phyloP scores from a whole-genome alignment of 2,329 filamentous ascomycete genomes.

The Rutstroemia sydowiana region DNA sequence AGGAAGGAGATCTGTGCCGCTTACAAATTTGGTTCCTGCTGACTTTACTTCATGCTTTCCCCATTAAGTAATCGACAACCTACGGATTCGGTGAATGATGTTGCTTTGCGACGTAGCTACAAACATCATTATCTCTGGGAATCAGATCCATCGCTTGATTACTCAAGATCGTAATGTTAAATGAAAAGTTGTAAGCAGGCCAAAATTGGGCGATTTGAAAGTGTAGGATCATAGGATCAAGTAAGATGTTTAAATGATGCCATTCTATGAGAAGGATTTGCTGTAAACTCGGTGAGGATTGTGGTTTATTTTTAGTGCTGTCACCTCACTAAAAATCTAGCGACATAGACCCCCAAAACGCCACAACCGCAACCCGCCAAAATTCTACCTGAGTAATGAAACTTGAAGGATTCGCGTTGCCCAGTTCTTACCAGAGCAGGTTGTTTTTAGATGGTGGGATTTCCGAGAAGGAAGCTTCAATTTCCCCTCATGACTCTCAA shows the following conservation, averaged over 20 bases:
- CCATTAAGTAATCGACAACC: background rate
- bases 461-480: background rate
- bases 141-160: conserved; percentile 1
- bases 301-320: background rate
- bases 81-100: background rate
- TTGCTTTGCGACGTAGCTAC: too few relatives aligned
- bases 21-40: background rate
- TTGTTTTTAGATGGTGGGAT: background rate
- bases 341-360: background rate
- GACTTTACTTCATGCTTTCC: conserved; percentile 2
- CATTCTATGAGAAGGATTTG: background rate
- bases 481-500: background rate
- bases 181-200: background rate
- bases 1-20: background rate
- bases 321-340: background rate
- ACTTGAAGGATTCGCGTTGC: background rate
- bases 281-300: too few relatives aligned
- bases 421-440: background rate
- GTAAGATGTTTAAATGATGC: background rate
- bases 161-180: background rate
- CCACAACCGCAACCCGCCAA: background rate
- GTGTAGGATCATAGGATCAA: conserved; percentile 1
- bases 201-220: too few relatives aligned
- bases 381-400: background rate
- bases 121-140: background rate